Base-by-base conservation (phyloP, 2,329 filamentous ascomycete genomes). In the Sporothrix pseudoabietina region DNA sequence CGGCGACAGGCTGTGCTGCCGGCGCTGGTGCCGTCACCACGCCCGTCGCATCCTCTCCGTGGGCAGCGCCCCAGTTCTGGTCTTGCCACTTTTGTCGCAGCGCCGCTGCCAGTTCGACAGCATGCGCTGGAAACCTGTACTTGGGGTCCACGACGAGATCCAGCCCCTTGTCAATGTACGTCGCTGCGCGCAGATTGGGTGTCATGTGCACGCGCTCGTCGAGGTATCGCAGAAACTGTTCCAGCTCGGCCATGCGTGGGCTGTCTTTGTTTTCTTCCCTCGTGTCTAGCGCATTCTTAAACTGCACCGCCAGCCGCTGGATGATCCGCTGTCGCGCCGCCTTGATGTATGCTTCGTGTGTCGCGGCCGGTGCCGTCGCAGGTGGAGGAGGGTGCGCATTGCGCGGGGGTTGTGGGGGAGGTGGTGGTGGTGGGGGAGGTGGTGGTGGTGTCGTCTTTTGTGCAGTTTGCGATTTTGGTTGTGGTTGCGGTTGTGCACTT, bases 91-190 rank as follows among this genome's bases (percentile, higher is more conserved):
- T 61, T 9, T 61, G 57, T 16, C 6, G 57, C 16, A 61, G 16
- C 30, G 57, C 32, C 16, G 30, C 16, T 14, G 57, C 57, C 7
- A 61, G 1, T 16, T 12, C 4, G 16, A 39, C 57, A 19, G n/a
- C 16, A 8, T 39, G 57, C 30, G 55, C 55, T 12, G 26, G 55
- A 26, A 59, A 59, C 26, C 14, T 26, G 30, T 59, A 59, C 55
- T 59, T 59, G 55, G 10, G 10, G 55, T 59, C 55, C 10, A 59
- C 26, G 26, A 59, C 55, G 10, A 32, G 55, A 14, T 59, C 26
- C 55, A 59, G 55, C 10, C 55, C 55, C 26, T 59, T 59, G 26
- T 59, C 55, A 32, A 59, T 59, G 22, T 32, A 59, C 10, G 55
- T 59, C 22, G 55, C 55, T 12, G 55, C 55, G 4, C 26, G 26